A percentile compares a stretch with the other conserved stretches of the same genome.
Conservation (phyloP, 306 rosid genomes). For the Rubus parviflorus region DNA sequence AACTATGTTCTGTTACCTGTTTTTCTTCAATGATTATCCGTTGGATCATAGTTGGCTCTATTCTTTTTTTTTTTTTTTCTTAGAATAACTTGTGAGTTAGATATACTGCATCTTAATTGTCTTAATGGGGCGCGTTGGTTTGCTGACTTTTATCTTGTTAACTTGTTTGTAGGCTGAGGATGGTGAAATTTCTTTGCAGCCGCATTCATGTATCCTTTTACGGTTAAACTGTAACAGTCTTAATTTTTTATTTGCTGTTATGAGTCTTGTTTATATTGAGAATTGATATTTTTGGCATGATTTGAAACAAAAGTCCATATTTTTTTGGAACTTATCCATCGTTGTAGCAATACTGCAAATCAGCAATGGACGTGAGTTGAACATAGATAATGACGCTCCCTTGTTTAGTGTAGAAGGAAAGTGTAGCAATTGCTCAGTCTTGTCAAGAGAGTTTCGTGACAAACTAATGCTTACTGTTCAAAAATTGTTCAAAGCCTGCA, state of each 20-base stretch:
- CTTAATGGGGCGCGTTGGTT: not conserved
- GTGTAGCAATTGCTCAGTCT: not conserved
- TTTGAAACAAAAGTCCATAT: not conserved
- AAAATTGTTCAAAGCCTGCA: slow-evolving; percentile 4
- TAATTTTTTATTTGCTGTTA: slow-evolving; percentile 4
- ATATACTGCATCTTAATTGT: slow-evolving; percentile 15
- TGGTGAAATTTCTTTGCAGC: slow-evolving; percentile 50
- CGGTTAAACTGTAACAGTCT: not conserved
- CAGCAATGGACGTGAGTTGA: not conserved
- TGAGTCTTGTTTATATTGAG: not conserved
- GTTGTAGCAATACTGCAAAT: not conserved
- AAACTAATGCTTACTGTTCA: not conserved
- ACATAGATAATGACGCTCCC: not conserved
- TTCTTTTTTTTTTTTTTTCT: not conserved
- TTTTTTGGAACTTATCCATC: not conserved
- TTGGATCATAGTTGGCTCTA: not conserved
- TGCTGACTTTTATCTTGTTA: slow-evolving; percentile 19
- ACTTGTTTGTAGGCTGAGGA: slow-evolving; percentile 59
- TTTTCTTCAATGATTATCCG: not conserved
- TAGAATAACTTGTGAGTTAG: not conserved
- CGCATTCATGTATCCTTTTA: slow-evolving; percentile 66
- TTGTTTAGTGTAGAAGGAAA: not conserved
- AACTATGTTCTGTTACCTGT: slow-evolving; percentile 16
- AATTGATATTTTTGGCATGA: slow-evolving; percentile 15
- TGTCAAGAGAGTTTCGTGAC: not conserved